Evolutionary conservation across 1,284 basidiomycete genomes (phyloP).

Genomic region (Malassezia sympodialis): DNA sequence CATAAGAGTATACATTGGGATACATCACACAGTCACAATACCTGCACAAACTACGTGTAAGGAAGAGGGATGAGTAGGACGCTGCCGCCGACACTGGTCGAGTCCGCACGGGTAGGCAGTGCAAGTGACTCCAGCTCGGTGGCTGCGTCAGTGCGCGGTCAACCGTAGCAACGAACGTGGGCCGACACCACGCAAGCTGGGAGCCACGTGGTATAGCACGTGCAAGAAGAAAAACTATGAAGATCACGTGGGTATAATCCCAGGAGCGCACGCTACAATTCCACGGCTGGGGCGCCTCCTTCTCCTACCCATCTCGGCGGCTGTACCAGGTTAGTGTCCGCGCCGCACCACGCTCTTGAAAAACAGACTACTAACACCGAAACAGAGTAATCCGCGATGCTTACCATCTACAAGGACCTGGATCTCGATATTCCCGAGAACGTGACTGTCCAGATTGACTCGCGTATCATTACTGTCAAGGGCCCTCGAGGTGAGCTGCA

Average conservation of each 20-base stretch:
- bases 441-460: constrained; percentile 36
- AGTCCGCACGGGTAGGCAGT: neutral
- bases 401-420: constrained; percentile 49
- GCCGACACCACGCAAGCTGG: neutral
- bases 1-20: constrained; percentile 4
- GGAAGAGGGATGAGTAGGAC: neutral
- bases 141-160: neutral
- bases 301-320: constrained; percentile 19
- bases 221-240: neutral
- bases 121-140: neutral
- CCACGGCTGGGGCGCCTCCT: neutral
- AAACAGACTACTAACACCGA: neutral
- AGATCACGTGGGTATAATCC: neutral
- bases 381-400: constrained; percentile 25
- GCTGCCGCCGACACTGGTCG: neutral
- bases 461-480: constrained; percentile 45
- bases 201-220: neutral
- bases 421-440: constrained; percentile 43
- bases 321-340: constrained; percentile 13
- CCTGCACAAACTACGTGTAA: neutral
- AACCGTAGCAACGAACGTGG: neutral
- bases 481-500: constrained; percentile 45
- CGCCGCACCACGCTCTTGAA: neutral
- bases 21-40: constrained; percentile 4
- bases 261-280: neutral